These are phyloP conservation scores for Leucosporidium yakuticum DNA, from an alignment of 768 basidiomycete genomes.

Conservation along the genomic window DNA sequence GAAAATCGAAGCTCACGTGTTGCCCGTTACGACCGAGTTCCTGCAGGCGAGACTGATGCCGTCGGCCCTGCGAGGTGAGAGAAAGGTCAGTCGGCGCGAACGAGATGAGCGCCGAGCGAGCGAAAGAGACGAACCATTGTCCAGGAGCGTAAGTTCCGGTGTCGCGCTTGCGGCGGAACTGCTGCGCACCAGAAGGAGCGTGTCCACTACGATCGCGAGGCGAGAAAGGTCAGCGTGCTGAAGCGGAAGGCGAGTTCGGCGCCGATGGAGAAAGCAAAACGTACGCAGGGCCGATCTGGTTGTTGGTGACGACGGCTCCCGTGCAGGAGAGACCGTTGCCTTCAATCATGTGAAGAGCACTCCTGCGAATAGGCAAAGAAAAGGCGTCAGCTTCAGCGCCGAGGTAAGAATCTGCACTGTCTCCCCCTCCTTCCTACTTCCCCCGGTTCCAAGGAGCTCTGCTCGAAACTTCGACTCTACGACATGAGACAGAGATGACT, in stretches of 20 bases:
- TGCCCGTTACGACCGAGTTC: conserved; percentile 33
- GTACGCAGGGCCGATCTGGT: conserved; percentile 6
- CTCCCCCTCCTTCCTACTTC: too few species aligned
- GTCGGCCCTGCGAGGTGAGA: conserved; percentile 34
- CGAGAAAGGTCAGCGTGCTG: background rate
- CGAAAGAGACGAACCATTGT: conserved; percentile 10
- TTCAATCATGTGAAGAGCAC: background rate
- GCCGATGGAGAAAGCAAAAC: too few species aligned
- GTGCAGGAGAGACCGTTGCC: too few species aligned
- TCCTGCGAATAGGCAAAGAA: background rate
- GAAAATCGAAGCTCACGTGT: conserved; percentile 21
- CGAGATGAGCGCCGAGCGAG: background rate
- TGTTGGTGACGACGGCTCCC: background rate
- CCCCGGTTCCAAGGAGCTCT: background rate
- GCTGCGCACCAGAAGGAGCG: background rate
- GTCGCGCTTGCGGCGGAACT: background rate
- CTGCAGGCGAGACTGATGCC: conserved; percentile 39
- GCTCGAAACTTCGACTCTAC: background rate
- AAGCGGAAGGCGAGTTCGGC: too few species aligned
- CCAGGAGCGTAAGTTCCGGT: background rate
- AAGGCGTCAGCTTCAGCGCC: too few species aligned
- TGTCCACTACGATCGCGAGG: background rate
- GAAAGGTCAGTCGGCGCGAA: too few species aligned
- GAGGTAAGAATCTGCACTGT: background rate
- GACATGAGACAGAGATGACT: background rate